Evolutionary conservation across 345 rosid species (phyloP).

Genomic region (Syzygium oleosum): DNA sequence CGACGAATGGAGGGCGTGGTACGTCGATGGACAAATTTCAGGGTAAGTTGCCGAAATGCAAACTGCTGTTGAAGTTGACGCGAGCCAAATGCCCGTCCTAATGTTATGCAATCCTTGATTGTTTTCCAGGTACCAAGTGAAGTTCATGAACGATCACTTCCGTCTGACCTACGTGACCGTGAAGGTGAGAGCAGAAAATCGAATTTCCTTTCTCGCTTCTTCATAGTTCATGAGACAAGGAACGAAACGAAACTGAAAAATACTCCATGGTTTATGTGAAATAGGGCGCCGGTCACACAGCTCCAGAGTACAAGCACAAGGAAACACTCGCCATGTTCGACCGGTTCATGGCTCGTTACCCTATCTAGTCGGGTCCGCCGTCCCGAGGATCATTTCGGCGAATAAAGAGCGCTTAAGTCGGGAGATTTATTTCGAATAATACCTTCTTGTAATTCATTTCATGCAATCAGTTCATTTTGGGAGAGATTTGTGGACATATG

Average conservation of each 20-base stretch:
- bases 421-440: neutral
- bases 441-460: neutral
- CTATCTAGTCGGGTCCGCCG: constrained; percentile 2
- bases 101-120: neutral
- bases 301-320: constrained; percentile 26
- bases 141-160: constrained; percentile 23
- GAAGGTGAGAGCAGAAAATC: constrained; percentile 8
- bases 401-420: neutral
- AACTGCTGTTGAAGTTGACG: neutral
- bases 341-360: constrained; percentile 21
- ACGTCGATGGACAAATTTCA: constrained; percentile 20
- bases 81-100: neutral
- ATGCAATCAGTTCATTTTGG: neutral
- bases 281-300: constrained; percentile 31
- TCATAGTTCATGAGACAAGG: neutral
- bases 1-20: constrained; percentile 27
- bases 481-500: neutral
- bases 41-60: constrained; percentile 7
- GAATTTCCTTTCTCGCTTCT: neutral
- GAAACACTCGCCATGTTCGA: constrained; percentile 19
- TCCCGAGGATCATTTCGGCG: neutral
- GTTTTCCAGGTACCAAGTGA: constrained; percentile 18
- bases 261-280: neutral
- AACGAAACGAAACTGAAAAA: neutral
- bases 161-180: constrained; percentile 24